Conservation (phyloP, 1,139 yeast genomes). For the Kodamaea alishanica region DNA sequence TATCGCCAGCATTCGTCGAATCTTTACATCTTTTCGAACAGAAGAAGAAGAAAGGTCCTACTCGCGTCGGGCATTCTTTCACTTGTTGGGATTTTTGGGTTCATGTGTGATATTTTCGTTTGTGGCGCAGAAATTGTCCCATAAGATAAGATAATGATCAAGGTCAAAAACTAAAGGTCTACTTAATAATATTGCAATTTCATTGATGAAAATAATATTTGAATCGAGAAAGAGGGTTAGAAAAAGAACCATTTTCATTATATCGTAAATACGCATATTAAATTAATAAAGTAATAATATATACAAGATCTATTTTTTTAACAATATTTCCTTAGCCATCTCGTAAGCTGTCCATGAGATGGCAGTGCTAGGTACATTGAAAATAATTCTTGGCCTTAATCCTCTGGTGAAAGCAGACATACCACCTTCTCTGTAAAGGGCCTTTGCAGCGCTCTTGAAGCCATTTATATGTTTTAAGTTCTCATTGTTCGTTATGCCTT, state of each 20-base stretch:
- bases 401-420: slow-evolving; percentile 75
- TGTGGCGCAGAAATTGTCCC: slow-evolving; percentile 64
- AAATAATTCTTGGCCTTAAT: slow-evolving; percentile 83
- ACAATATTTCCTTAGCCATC: slow-evolving; percentile 79
- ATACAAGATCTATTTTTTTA: slow-evolving; percentile 15
- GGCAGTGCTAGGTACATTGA: slow-evolving; percentile 95
- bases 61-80: slow-evolving; percentile 79
- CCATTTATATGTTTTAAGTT: slow-evolving; percentile 62
- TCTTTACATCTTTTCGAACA: slow-evolving; percentile 77
- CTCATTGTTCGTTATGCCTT: slow-evolving; percentile 51
- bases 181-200: neutral
- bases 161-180: neutral
- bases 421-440: slow-evolving; percentile 67
- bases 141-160: slow-evolving; percentile 4
- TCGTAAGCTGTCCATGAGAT: slow-evolving; percentile 98
- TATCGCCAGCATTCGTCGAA: slow-evolving; percentile 65
- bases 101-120: slow-evolving; percentile 78
- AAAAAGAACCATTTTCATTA: too few relatives aligned
- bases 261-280: too few relatives aligned
- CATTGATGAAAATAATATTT: too few relatives aligned
- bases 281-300: neutral
- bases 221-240: too few relatives aligned
- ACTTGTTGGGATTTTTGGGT: slow-evolving; percentile 74
- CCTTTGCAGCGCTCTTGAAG: slow-evolving; percentile 66
- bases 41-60: slow-evolving; percentile 80